Conservation (phyloP, 768 basidiomycete species). For the Tylopilus subfusipes region DNA sequence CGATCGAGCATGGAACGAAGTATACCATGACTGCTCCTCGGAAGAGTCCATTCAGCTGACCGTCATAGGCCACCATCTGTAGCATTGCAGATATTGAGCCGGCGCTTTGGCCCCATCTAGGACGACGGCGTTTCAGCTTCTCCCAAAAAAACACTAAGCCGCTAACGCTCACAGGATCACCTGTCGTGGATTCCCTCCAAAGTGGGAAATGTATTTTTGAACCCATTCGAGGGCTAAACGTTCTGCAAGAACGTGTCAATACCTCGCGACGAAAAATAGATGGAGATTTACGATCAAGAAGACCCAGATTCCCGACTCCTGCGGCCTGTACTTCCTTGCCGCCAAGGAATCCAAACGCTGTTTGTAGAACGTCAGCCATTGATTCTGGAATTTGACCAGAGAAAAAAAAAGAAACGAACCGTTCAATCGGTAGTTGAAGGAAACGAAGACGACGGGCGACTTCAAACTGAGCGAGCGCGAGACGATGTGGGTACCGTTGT, state of each 20-base stretch:
- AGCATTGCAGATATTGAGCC: neutral
- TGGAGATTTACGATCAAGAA: constrained; percentile 32
- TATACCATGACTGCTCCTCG: constrained; percentile 18
- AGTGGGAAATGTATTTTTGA: neutral
- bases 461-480: constrained; percentile 12
- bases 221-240: neutral
- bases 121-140: neutral
- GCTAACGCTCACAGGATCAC: constrained; percentile 13
- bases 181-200: neutral
- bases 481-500: constrained; percentile 20
- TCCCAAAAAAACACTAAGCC: neutral
- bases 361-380: neutral
- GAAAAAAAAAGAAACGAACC: constrained; percentile 5
- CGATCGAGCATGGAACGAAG: too few species aligned
- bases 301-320: constrained; percentile 1
- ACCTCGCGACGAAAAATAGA: neutral
- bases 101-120: neutral
- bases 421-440: constrained; percentile 8
- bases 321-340: constrained; percentile 10
- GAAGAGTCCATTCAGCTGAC: constrained; percentile 16
- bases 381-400: neutral
- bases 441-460: neutral
- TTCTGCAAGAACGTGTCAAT: neutral
- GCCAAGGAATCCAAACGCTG: constrained; percentile 31
- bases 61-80: constrained; percentile 5